Base-by-base conservation (phyloP, 306 rosid species). In the Medicago lupulina region DNA sequence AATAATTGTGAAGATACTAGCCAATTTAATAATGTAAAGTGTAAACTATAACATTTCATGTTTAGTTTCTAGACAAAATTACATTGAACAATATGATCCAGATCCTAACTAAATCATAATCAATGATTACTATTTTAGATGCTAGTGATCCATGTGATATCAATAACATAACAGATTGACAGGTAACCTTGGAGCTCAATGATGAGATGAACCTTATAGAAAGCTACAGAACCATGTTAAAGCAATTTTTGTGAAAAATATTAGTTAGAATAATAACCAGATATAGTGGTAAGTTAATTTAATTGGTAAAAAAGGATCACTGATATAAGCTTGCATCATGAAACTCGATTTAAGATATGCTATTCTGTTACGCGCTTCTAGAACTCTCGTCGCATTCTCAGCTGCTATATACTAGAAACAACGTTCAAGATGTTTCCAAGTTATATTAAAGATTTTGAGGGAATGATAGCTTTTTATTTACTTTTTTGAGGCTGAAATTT, bases 311-410 rank as follows among this genome's bases (percentile, higher is more conserved):
- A 18, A 55, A 18, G 9, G 0, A 55, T 55, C 85, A 71, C 28
- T 46, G 43, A 85, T 21, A 96, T 96, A 68, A 86, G 92, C 28
- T 55, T 55, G 61, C 31, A 18, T 55, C 62, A 19, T 19, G 62
- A 21, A 9, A 55, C 62, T 55, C 6, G 7, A 18, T 19, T 19
- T 55, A 55, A 19, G 19, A 55, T 55, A 3, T 9, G 15, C 6
- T 19, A 55, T 55, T 55, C 61, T 18, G 13, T 55, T 55, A 55
- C 19, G 60, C 17, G 60, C 7, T 17, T 54, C 28, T 49, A 15
- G 55, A 54, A 9, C 13, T 9, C 12, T 49, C 9, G 15, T 49
- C 5, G 18, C 18, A 49, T 49, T 49, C 54, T 49, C 18, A 8
- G 9, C 25, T 11, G 11, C 59, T 16, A 8, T 53, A 53, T 53